phyloP scores from a whole-genome alignment of 805 yeast genomes.

The Starmerella potacharoeniae region DNA sequence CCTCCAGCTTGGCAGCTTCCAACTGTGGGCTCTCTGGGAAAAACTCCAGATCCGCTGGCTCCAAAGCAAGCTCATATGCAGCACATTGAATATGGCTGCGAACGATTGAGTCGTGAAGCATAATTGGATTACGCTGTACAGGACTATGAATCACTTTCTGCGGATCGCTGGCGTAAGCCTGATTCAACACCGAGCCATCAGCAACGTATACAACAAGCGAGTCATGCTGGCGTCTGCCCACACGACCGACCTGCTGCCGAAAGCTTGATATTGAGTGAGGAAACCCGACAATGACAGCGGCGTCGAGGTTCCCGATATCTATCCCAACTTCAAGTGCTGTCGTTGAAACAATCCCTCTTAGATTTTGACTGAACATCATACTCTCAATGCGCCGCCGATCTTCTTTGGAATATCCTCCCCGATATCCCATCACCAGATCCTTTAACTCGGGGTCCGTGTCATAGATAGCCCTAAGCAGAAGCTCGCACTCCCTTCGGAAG shows the following conservation, averaged over 20 bases:
- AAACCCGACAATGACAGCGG: conserved; percentile 85
- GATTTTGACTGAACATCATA: conserved; percentile 78
- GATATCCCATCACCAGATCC: conserved; percentile 38
- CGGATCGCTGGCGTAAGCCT: conserved; percentile 64
- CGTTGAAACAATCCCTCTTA: conserved; percentile 83
- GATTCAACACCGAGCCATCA: conserved; percentile 71
- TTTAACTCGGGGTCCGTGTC: conserved; percentile 31
- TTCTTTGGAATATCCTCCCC: conserved; percentile 85
- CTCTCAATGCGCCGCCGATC: conserved; percentile 82
- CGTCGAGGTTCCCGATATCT: conserved; percentile 86
- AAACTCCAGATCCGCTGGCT: conserved; percentile 40
- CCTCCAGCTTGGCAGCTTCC: conserved; percentile 3
- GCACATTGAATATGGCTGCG: conserved; percentile 88
- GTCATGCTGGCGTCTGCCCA: conserved; percentile 75
- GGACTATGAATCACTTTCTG: conserved; percentile 43
- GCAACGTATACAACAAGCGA: conserved; percentile 79
- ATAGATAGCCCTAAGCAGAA: conserved; percentile 73
- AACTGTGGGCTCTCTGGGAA: conserved; percentile 34
- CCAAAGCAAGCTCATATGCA: conserved; percentile 70
- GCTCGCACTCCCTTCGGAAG: conserved; percentile 74
- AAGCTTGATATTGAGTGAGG: conserved; percentile 78
- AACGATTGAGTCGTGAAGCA: conserved; percentile 49
- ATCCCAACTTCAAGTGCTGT: conserved; percentile 93
- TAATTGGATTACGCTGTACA: conserved; percentile 49
- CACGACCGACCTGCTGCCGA: conserved; percentile 95